phyloP scores from a whole-genome alignment of 805 yeast genomes.

The Ogataea saltuana region DNA sequence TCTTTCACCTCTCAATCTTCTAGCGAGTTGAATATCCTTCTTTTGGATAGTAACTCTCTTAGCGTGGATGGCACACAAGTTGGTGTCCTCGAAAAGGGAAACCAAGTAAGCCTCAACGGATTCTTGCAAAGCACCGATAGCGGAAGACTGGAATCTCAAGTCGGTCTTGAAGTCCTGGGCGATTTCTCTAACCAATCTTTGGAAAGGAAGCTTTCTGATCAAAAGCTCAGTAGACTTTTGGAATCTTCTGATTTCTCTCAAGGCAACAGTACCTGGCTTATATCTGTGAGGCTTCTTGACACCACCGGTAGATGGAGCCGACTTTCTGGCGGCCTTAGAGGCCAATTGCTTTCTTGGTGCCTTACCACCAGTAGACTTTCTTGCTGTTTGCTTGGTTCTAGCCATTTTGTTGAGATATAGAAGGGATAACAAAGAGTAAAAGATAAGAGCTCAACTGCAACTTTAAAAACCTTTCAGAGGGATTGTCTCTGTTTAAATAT shows the following conservation, averaged over 20 bases:
- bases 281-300: slow-evolving; percentile 94
- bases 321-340: slow-evolving; percentile 90
- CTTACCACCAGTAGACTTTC: slow-evolving; percentile 95
- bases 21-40: slow-evolving; percentile 97
- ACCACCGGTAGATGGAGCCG: slow-evolving; percentile 92
- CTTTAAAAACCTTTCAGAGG: too few species aligned
- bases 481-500: slow-evolving; percentile 1
- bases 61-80: slow-evolving; percentile 98
- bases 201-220: slow-evolving; percentile 96
- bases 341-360: slow-evolving; percentile 95
- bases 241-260: slow-evolving; percentile 96
- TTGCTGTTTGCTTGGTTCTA: slow-evolving; percentile 92
- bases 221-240: slow-evolving; percentile 94
- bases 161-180: slow-evolving; percentile 93
- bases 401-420: slow-evolving; percentile 56
- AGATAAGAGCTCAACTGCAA: too few species aligned
- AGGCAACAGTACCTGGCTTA: slow-evolving; percentile 96
- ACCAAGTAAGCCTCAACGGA: slow-evolving; percentile 98
- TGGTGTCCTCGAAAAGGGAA: slow-evolving; percentile 94
- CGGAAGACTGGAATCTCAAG: slow-evolving; percentile 95
- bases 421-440: slow-evolving; percentile 2
- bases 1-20: slow-evolving; percentile 98
- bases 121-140: slow-evolving; percentile 97
- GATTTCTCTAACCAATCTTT: slow-evolving; percentile 93
- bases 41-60: slow-evolving; percentile 98